Conservation (phyloP, 257 asterid species). For the Henckelia pumila region DNA sequence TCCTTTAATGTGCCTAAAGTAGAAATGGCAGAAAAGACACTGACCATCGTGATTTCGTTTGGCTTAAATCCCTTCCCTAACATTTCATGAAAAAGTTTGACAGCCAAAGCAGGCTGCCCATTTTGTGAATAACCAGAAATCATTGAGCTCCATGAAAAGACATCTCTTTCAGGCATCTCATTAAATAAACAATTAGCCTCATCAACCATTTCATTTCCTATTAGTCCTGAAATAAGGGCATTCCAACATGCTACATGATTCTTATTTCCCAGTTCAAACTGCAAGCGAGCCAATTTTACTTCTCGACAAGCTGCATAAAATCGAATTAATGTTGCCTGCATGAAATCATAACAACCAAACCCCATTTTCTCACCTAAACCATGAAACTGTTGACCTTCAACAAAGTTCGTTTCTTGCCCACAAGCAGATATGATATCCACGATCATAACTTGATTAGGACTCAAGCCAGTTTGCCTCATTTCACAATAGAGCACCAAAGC, state of each 20-base stretch:
- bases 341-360: constrained; percentile 46
- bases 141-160: constrained; percentile 95
- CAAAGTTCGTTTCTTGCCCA: constrained; percentile 39
- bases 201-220: constrained; percentile 54
- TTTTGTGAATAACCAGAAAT: constrained; percentile 80
- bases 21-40: constrained; percentile 79
- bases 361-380: constrained; percentile 51
- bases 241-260: constrained; percentile 81
- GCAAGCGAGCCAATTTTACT: constrained; percentile 52
- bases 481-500: constrained; percentile 50
- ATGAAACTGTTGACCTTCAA: constrained; percentile 78
- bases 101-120: constrained; percentile 53
- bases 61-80: constrained; percentile 56
- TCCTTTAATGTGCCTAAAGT: constrained; percentile 61
- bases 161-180: constrained; percentile 74
- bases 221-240: constrained; percentile 70
- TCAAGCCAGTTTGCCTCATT: constrained; percentile 56
- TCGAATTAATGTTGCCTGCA: constrained; percentile 73
- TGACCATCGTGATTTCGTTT: constrained; percentile 78
- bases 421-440: constrained; percentile 76
- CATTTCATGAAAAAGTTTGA: constrained; percentile 70
- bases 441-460: constrained; percentile 76
- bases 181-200: constrained; percentile 55
- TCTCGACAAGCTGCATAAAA: constrained; percentile 65
- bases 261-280: constrained; percentile 67